Base-by-base conservation (phyloP, 208 protist species). In the Endotrypanum monterogeii region DNA sequence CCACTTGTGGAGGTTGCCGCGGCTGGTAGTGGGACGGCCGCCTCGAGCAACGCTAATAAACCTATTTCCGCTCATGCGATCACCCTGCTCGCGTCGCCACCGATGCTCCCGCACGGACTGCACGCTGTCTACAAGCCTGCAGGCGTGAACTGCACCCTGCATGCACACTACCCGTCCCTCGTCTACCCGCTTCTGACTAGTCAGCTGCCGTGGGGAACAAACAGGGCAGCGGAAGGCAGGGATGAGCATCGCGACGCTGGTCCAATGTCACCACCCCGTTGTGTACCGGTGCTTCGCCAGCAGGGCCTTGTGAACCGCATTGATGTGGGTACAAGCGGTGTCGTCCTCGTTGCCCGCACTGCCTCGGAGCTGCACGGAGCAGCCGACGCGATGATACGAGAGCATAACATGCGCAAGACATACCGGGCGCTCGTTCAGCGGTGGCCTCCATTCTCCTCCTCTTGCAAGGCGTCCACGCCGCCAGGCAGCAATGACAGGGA, bases 271-370 rank as follows among this genome's bases (percentile, higher is more conserved):
- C 37, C 37, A 14, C 35, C 20, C 11, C 3, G 20, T 28, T 51
- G 54, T 14, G 71, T 84, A 11, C 88, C 89, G 2, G 75, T 84
- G 18, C 71, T 85, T 48, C 88, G 83, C 57, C 88, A 96, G 73
- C 86, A 92, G 72, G 92, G 89, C 0, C 82, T 96, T 32, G 80
- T 96, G 35, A 96, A 96, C 63, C 92, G 92, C 58, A 90, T 96
- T 55, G 92, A 96, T 63, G 79, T 91, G 1, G 89, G 89, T 28
- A 96, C 89, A 12, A 94, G 89, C 71, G 92, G 92, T 3, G 46
- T 94, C 1, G 84, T 94, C 3, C 82, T 96, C 3, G 83, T 86
- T 4, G 66, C 83, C 11, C 74, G 82, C 51, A 73, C 76, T 46
- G 72, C 79, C 0, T 62, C 44, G 3, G 52, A 62, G 14, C 78